Base-by-base conservation (phyloP, 2,329 filamentous ascomycete genomes). In the Xylariaceae sp. region DNA sequence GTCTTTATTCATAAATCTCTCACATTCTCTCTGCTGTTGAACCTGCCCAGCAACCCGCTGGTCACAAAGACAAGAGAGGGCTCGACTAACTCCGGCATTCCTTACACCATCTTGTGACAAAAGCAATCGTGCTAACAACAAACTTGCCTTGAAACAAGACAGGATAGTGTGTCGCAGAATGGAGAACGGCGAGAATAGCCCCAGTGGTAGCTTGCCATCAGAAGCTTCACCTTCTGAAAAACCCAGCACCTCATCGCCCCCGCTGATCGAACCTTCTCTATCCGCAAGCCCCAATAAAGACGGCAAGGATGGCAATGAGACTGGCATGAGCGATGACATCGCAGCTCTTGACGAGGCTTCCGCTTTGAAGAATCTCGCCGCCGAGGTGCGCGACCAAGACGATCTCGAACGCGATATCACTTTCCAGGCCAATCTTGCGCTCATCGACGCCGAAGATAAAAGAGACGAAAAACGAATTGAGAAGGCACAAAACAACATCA, bases 401-500 rank as follows among this genome's bases (percentile, higher is more conserved):
- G 91, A 96, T 48, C 71, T 97, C 17, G 92, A 96, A 66, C 79
- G 89, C 50, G 90, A 95, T 60, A 94, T 97, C 52, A 79, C 79
- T 1, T 63, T 74, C 14, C 76, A 85, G 54, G 82, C 80, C 4
- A 82, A 76, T 44, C 69, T 75, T 16, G 77, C 75, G 0, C 64
- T 85, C 44, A 76, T 77, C 36, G 79, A 83, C 44, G 75, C 75
- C 33, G 82, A 85, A 50, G 80, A 85, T 55, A 78, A 79, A 57
- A 75, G 75, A 52, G 82, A 85, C 44, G 70, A 77, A 54, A 80
- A 77, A 45, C 76, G 82, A 22, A 84, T 85, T 40, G 73, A 76
- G 36, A 83, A 78, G 54, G 68, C 80, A 5, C 69, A 78, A 40
- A 62, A 61, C n/a, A 72, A 67, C 21, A 77, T 75, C 50, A 64